phyloP scores from a whole-genome alignment of 2,329 filamentous ascomycete genomes.

The Fusarium pseudocircinatum region DNA sequence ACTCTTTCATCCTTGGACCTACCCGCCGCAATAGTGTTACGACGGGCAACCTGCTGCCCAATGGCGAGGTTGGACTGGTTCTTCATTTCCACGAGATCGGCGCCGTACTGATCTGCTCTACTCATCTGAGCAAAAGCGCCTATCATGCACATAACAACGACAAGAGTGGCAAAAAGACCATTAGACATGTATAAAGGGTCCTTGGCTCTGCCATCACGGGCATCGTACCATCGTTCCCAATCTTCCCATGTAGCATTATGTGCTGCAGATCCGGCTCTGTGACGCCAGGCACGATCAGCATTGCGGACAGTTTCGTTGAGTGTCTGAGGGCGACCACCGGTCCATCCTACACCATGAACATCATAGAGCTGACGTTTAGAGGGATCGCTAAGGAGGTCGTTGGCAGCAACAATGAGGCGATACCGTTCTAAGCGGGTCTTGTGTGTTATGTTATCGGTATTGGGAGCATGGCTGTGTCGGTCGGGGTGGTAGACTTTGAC shows the following conservation, averaged over 20 bases:
- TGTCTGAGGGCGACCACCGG: conserved; percentile 64
- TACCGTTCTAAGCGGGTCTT: conserved; percentile 85
- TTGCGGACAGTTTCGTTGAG: conserved; percentile 49
- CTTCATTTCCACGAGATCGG: conserved; percentile 72
- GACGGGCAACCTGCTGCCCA: conserved; percentile 65
- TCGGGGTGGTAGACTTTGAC: conserved; percentile 98
- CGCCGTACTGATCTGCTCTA: conserved; percentile 70
- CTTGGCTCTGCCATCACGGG: conserved; percentile 56
- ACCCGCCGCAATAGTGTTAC: conserved; percentile 62
- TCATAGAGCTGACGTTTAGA: conserved; percentile 85
- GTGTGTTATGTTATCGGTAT: conserved; percentile 53
- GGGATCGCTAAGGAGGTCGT: conserved; percentile 87
- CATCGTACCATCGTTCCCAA: conserved; percentile 83
- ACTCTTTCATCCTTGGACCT: conserved; percentile 73
- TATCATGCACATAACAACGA: conserved; percentile 74
- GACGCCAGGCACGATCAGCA: conserved; percentile 60
- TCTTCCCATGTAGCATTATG: conserved; percentile 97
- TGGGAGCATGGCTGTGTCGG: conserved; percentile 53
- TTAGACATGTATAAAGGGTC: conserved; percentile 78
- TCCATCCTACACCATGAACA: conserved; percentile 83
- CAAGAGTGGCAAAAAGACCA: conserved; percentile 74
- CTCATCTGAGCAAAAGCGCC: conserved; percentile 78
- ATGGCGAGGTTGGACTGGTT: conserved; percentile 73
- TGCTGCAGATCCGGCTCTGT: conserved; percentile 58
- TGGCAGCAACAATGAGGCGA: conserved; percentile 85